Base-by-base conservation (phyloP, 164 flowering plant species). In the Stephania cephalantha region DNA sequence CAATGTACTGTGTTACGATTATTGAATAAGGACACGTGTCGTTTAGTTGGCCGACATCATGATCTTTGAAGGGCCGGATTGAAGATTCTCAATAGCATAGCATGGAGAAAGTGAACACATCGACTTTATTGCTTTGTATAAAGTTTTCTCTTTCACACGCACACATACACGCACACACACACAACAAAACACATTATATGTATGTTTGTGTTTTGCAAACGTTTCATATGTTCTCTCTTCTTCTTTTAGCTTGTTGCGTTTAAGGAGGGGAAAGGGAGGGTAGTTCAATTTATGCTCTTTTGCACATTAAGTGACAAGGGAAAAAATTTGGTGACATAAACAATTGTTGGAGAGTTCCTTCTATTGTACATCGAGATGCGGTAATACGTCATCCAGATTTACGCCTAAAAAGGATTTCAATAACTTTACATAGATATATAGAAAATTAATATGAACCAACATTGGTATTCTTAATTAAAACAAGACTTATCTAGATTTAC, bases 31-130 rank as follows among this genome's bases (percentile, higher is more conserved):
- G 68, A 77, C 73, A 55, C 75, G 30, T 72, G 74, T 76, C 31
- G 3, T 9, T 12, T 53, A 4, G 25, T 10, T 77, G 79, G 79
- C 79, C 75, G 79, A 72, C 79, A 77, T 10, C 25, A 73, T 72
- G 22, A 72, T 77, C 75, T 68, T 53, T 50, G 46, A 44, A 48
- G 55, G 69, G 35, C 70, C 69, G 22, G 22, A 70, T 29, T 11
- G 63, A 53, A 66, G 75, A 72, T 68, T 77, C 75, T 45, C 64
- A 9, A 13, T 58, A 58, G 0, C 64, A 58, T 5, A 58, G 64
- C 18, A 58, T 10, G 3, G 6, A 55, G 18, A 58, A 58, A n/a
- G 64, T 15, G 7, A 58, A n/a, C 10, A 12, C 6, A 25, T 25
- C 25, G 1, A 58, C 64, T 58, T 17, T 58, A 58, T 50, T 8